phyloP scores from a whole-genome alignment of 164 flowering plant genomes.

The Piper longum region DNA sequence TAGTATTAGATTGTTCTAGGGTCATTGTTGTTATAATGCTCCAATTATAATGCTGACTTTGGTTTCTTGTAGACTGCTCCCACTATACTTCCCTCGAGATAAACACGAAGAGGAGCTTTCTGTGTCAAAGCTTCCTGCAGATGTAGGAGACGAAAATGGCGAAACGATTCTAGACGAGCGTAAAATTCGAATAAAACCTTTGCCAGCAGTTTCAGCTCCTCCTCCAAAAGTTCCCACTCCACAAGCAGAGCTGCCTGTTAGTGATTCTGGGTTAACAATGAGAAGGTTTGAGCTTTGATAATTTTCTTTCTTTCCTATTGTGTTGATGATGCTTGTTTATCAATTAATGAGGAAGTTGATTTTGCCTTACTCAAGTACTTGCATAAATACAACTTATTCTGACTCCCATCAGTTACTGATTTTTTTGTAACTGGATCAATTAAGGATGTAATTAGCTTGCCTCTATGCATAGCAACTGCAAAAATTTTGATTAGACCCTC shows the following conservation, averaged over 20 bases:
- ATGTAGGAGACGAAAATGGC: constrained; percentile 99
- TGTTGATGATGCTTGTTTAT: neutral
- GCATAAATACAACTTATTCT: neutral
- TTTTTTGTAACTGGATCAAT: neutral
- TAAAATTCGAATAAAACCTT: constrained; percentile 87
- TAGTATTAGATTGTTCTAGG: neutral
- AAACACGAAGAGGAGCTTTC: constrained; percentile 88
- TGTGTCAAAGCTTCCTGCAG: constrained; percentile 89
- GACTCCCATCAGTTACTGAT: neutral
- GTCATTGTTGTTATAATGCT: neutral
- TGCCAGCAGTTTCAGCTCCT: constrained; percentile 48
- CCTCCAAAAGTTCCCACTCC: constrained; percentile 29
- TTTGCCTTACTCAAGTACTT: too few relatives aligned
- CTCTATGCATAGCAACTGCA: neutral
- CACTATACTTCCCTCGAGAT: constrained; percentile 95
- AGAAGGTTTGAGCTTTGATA: constrained; percentile 43
- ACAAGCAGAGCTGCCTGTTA: constrained; percentile 47
- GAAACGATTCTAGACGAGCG: constrained; percentile 91
- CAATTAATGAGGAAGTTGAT: neutral
- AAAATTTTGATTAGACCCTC: too few relatives aligned
- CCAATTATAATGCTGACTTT: neutral
- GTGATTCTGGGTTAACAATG: constrained; percentile 43
- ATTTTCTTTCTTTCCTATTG: neutral
- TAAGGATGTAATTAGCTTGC: neutral
- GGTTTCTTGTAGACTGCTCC: constrained; percentile 58